Conservation (phyloP, 2,329 filamentous ascomycete genomes). For the Amylocarpus encephaloides region DNA sequence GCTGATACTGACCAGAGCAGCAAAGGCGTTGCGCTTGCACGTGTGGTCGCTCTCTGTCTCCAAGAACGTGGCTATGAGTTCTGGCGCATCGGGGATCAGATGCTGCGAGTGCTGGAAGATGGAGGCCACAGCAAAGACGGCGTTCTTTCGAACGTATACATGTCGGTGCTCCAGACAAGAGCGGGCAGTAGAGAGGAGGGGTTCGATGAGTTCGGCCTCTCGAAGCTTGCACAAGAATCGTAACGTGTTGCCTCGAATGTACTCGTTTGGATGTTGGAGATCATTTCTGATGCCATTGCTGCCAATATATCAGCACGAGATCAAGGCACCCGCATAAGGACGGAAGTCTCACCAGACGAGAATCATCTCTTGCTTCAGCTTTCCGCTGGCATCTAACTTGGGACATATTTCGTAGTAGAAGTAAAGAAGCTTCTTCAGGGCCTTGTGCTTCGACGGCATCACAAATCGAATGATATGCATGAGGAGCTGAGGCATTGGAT, state of each 20-base stretch:
- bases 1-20: constrained; percentile 81
- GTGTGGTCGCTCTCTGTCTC: constrained; percentile 87
- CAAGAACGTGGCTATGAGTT: constrained; percentile 84
- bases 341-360: constrained; percentile 71
- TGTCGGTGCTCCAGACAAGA: constrained; percentile 93
- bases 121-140: constrained; percentile 87
- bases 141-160: constrained; percentile 96
- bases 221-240: constrained; percentile 95
- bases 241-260: constrained; percentile 95
- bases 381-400: constrained; percentile 85
- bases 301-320: constrained; percentile 12
- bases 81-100: constrained; percentile 90
- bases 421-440: constrained; percentile 95
- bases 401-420: constrained; percentile 99
- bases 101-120: constrained; percentile 87
- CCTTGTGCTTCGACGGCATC: constrained; percentile 96
- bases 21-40: constrained; percentile 97
- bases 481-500: constrained; percentile 87
- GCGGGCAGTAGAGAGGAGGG: constrained; percentile 84
- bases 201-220: constrained; percentile 93
- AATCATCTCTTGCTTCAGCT: constrained; percentile 99
- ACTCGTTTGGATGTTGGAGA: constrained; percentile 95
- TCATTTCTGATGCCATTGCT: constrained; percentile 98
- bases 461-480: constrained; percentile 99
- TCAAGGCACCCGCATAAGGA: not conserved